Evolutionary conservation across 805 yeast species (phyloP), one percentile per base, ranked within the genome.

Genomic region (Metschnikowia continentalis): DNA sequence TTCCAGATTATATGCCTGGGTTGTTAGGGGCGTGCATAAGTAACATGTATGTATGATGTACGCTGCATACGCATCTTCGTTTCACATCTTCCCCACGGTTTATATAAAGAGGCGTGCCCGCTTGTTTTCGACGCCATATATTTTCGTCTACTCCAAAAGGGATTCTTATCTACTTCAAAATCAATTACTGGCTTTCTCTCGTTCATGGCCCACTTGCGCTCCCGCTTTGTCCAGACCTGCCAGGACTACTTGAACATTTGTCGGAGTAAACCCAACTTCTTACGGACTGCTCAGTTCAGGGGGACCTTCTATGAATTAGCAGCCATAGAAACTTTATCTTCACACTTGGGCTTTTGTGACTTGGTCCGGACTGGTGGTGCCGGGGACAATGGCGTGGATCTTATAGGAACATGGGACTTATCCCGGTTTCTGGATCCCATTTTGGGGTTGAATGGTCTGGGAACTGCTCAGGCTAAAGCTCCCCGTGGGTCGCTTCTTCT

Each of bases 271-370:
- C 53, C 61, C 10, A 42, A 61, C 1, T 55, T 58, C 42, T 35
- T 67, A 5, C 54, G 50, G 10, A 63, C 82, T 0, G 69, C 81
- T 0, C 84, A 72, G 2, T 80, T 79, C 59, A 65, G 67, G 45
- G 88, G 88, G 3, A 79, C 83, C 0, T 54, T 81, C 33, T 82
- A 81, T 56, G 88, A 82, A 54, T 62, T 79, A 17, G 61, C 72
- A 2, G 69, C 76, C 26, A 68, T 74, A 54, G 66, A 67, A 5
- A 66, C 71, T 35, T 62, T 82, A 3, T 67, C 70, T 50, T 45
- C 64, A 1, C 56, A 63, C n/a, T 67, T 80, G 23, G 62, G 70
- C 17, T 68, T 79, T 41, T 56, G 59, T 14, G 60, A 69, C 33
- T 50, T 80, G 42, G 53, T 68, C 1, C 75, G 79, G 39, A 74